phyloP scores from a whole-genome alignment of 345 rosid genomes.

The Gynandropsis gynandra region DNA sequence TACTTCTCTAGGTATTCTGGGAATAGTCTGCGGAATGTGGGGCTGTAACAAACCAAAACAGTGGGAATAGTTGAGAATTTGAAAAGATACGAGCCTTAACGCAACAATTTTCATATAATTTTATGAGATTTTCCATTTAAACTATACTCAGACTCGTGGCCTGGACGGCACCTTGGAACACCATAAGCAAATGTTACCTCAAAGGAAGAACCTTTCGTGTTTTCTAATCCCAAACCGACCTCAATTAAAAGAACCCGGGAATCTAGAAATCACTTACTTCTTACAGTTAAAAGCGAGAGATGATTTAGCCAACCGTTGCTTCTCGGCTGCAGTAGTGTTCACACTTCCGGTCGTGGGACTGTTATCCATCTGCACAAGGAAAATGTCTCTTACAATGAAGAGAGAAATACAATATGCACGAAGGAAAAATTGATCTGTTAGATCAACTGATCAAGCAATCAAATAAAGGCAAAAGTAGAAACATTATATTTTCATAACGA shows the following conservation, averaged over 20 bases:
- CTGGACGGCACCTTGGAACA: too few relatives aligned
- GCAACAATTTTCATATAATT: too few relatives aligned
- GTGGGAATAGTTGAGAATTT: background rate
- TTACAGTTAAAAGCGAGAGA: slow-evolving; percentile 94
- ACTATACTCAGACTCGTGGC: too few relatives aligned
- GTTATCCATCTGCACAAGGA: slow-evolving; percentile 64
- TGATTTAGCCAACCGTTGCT: slow-evolving; percentile 76
- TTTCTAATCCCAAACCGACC: background rate
- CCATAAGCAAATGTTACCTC: too few relatives aligned
- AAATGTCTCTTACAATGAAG: background rate
- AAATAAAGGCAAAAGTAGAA: too few relatives aligned
- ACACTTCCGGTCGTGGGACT: slow-evolving; percentile 99
- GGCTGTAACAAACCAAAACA: slow-evolving; percentile 36
- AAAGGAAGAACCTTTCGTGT: too few relatives aligned
- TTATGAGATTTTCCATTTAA: too few relatives aligned
- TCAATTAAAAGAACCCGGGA: background rate
- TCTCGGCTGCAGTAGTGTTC: slow-evolving; percentile 67
- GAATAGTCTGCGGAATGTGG: slow-evolving; percentile 78
- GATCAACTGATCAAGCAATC: too few relatives aligned
- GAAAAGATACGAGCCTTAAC: background rate
- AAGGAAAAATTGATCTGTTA: background rate
- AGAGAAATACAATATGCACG: slow-evolving; percentile 3
- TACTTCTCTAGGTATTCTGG: slow-evolving; percentile 87
- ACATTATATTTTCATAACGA: background rate
- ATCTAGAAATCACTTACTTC: slow-evolving; percentile 47